A percentile compares a stretch with the other conserved stretches of the same genome.
Conservation (phyloP, 2,329 filamentous ascomycete species). For the Ceratocystis papillata region DNA sequence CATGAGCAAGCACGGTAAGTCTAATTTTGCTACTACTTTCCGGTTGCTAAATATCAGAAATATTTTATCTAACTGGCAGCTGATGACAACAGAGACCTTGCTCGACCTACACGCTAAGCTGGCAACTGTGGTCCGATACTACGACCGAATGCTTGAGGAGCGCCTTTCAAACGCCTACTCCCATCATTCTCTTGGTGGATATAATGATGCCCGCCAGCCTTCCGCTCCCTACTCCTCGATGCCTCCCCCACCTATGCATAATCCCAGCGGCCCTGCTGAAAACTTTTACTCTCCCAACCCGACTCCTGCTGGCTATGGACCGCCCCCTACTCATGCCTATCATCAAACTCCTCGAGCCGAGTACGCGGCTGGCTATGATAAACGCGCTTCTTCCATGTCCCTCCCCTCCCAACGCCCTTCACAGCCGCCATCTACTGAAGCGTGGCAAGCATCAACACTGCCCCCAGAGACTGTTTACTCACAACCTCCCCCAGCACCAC, state of each 20-base stretch:
- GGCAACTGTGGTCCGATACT: slow-evolving; percentile 91
- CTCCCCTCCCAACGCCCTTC: background rate
- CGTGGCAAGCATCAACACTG: slow-evolving; percentile 22
- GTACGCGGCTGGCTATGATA: slow-evolving; percentile 10
- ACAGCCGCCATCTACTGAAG: slow-evolving; percentile 13
- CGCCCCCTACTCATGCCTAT: slow-evolving; percentile 15
- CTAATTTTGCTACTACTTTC: background rate
- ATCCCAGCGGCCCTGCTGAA: slow-evolving; percentile 50
- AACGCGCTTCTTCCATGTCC: slow-evolving; percentile 1
- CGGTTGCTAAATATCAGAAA: background rate
- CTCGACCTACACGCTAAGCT: slow-evolving; percentile 91
- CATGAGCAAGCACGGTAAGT: slow-evolving; percentile 94
- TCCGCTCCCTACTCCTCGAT: slow-evolving; percentile 55
- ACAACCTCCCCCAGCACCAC: slow-evolving; percentile 29
- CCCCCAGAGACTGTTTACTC: slow-evolving; percentile 31
- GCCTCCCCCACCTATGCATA: slow-evolving; percentile 46
- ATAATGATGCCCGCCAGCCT: slow-evolving; percentile 44
- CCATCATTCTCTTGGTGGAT: slow-evolving; percentile 58
- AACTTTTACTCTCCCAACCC: slow-evolving; percentile 61
- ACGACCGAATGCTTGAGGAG: slow-evolving; percentile 96
- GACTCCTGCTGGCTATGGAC: slow-evolving; percentile 14
- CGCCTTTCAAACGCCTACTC: slow-evolving; percentile 85
- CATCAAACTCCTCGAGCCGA: slow-evolving; percentile 9
- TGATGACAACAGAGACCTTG: slow-evolving; percentile 57
- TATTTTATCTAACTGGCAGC: background rate